Evolutionary conservation across 192 early-diverging fungal genomes (phyloP).

Genomic region (Coemansia sp.): DNA sequence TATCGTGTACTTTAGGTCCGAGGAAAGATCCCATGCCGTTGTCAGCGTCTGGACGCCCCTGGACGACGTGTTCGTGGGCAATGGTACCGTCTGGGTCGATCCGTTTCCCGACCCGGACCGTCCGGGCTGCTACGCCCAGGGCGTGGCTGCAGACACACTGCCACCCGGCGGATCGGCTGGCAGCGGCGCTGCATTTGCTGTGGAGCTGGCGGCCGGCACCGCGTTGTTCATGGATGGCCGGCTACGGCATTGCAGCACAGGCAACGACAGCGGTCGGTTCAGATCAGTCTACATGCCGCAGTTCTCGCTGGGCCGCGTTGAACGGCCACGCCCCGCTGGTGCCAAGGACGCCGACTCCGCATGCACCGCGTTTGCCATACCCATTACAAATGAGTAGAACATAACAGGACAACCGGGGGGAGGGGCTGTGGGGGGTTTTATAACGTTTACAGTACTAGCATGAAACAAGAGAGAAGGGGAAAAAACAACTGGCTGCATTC

Average conservation of each 20-base stretch:
- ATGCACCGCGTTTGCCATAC: constrained; percentile 30
- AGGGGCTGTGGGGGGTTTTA: background rate
- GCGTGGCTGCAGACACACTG: background rate
- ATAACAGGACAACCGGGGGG: background rate
- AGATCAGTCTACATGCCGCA: constrained; percentile 46
- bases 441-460: background rate
- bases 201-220: constrained; percentile 29
- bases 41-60: constrained; percentile 50
- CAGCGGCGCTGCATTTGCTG: constrained; percentile 6
- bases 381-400: background rate
- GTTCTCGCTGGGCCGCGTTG: constrained; percentile 36
- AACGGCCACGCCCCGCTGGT: background rate
- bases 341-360: background rate
- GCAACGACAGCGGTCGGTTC: constrained; percentile 15
- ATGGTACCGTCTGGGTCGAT: constrained; percentile 45
- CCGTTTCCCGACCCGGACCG: constrained; percentile 33
- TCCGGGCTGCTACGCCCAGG: constrained; percentile 18
- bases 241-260: constrained; percentile 43
- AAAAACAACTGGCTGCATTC: constrained; percentile 3
- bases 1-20: constrained; percentile 25
- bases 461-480: background rate
- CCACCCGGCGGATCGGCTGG: background rate
- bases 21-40: constrained; percentile 20
- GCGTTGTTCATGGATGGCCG: constrained; percentile 52
- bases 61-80: constrained; percentile 19